Evolutionary conservation across 148 eudicot genomes (phyloP), one percentile per base, ranked within the genome.

Genomic region (Chenopodium album): DNA sequence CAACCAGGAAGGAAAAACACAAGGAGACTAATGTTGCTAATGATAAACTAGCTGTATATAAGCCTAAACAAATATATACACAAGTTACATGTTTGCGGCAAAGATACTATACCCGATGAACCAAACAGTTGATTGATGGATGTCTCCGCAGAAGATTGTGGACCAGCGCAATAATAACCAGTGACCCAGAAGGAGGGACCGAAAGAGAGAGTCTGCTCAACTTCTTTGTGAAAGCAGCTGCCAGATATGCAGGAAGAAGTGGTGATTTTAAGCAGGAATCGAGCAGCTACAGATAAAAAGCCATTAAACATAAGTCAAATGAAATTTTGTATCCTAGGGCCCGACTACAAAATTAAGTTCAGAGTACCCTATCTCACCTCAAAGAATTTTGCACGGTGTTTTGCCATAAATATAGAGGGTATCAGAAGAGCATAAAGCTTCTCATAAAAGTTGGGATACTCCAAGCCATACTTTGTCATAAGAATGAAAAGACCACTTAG

Each of bases 261-360:
- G 95, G 90, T 69, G 99, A 96, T 82, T 92, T 94, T 87, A 96
- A 83, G 85, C 98, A 96, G 41, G 94, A 89, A 87, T 94, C 99
- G 82, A 96, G 89, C 78, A 96, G 92, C 99, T 96, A 85, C 88
- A 81, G 1, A 85, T 19, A 78, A 9, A 77, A 68, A 65, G 31
- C 22, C 37, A 85, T 68, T 56, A 67, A 12, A 32, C 8, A 72
- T 13, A 59, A 46, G 31, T 74, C 62, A 9, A 68, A 37, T 23
- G 65, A 65, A 74, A 44, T 41, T 26, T 19, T 28, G 28, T 20
- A 50, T 46, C 32, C 7, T 37, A 59, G 73, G 41, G 48, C 47
- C 9, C 41, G 23, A 34, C 32, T 64, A 48, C 9, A 73, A 11
- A 77, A 71, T 37, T 12, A 56, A 66, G 63, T 50, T 29, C 29